Conservation (phyloP, 331 rosid genomes). For the Spiraea crenata region DNA sequence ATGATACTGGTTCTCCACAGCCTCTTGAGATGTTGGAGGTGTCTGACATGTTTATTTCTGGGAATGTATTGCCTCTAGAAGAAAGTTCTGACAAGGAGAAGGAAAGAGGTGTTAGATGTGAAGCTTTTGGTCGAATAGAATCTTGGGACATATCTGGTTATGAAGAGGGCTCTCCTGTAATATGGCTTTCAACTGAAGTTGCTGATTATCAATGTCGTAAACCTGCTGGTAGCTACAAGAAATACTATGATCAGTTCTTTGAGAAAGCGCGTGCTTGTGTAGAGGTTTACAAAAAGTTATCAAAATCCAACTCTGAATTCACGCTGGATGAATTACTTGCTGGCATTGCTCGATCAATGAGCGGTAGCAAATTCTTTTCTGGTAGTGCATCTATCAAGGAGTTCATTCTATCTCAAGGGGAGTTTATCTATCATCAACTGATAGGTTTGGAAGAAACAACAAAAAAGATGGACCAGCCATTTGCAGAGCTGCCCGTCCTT, state of each 20-base stretch:
- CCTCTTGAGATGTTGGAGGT: conserved; percentile 83
- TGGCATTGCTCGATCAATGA: conserved; percentile 74
- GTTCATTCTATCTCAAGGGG: conserved; percentile 74
- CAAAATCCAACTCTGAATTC: conserved; percentile 54
- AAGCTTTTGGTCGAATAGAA: conserved; percentile 88
- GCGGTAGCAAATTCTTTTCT: conserved; percentile 60
- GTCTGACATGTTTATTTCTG: conserved; percentile 67
- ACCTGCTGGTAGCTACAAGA: conserved; percentile 71
- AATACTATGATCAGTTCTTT: conserved; percentile 55
- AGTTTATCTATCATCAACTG: conserved; percentile 74
- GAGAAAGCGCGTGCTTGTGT: conserved; percentile 73
- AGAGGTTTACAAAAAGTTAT: conserved; percentile 67
- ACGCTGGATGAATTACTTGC: conserved; percentile 88
- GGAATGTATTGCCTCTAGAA: conserved; percentile 63
- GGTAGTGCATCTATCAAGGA: conserved; percentile 69
- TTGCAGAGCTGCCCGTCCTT: conserved; percentile 65
- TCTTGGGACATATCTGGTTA: conserved; percentile 90
- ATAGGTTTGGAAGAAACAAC: conserved; percentile 70
- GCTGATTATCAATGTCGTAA: conserved; percentile 77
- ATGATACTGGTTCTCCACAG: conserved; percentile 52
- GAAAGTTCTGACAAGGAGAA: conserved; percentile 56
- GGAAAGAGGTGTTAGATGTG: conserved; percentile 63
- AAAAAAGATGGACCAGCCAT: conserved; percentile 51
- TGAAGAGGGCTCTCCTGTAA: conserved; percentile 77
- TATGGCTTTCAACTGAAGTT: conserved; percentile 84